phyloP scores from a whole-genome alignment of 148 eudicot genomes.

The Chenopodium quinoa region DNA sequence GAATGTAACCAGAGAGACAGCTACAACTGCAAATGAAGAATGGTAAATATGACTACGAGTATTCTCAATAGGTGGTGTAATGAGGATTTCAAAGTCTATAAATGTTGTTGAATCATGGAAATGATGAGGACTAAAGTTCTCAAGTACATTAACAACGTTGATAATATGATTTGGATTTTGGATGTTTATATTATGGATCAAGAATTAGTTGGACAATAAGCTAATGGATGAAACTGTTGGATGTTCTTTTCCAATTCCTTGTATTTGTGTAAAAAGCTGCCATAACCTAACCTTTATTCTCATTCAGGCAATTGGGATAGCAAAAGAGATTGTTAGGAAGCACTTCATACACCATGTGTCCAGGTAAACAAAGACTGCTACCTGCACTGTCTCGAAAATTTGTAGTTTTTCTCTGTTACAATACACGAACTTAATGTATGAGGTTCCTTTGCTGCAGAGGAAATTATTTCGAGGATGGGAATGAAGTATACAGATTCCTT shows the following conservation, averaged over 20 bases:
- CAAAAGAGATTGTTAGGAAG: conserved; percentile 64
- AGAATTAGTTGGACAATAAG: neutral
- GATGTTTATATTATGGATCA: neutral
- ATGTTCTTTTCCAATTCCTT: neutral
- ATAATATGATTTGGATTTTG: neutral
- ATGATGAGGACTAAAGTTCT: neutral
- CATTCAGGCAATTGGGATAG: conserved; percentile 78
- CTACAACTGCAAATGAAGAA: neutral
- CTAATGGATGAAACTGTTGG: neutral
- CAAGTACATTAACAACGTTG: neutral
- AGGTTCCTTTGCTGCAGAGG: conserved; percentile 39
- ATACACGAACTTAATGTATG: neutral
- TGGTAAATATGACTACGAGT: neutral
- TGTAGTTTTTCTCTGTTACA: neutral
- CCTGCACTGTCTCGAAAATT: neutral
- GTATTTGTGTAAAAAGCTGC: neutral
- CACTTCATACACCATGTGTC: conserved; percentile 85
- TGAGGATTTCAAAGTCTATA: neutral
- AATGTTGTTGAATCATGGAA: neutral
- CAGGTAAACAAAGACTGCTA: conserved; percentile 45
- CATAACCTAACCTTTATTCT: neutral
- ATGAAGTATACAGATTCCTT: conserved; percentile 66
- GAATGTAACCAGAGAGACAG: neutral
- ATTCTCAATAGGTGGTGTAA: neutral
- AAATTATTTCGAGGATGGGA: conserved; percentile 71